Percentiles rank a stretch among this genome's conserved stretches.
Conservation (phyloP, 2,329 filamentous ascomycete genomes). For the Zymoseptoria ardabiliae region DNA sequence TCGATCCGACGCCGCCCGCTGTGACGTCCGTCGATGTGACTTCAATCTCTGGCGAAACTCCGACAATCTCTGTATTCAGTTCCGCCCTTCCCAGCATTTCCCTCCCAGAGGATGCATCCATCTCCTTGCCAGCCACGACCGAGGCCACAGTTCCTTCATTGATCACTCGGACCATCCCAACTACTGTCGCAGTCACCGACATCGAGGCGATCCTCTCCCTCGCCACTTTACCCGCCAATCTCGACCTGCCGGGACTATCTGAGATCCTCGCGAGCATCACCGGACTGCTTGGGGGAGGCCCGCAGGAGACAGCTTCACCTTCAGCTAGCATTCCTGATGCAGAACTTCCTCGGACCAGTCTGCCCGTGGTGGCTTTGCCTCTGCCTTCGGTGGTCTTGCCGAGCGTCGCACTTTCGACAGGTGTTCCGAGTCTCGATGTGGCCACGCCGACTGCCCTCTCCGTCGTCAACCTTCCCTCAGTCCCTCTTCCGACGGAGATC, state of each 20-base stretch:
- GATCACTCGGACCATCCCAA: neutral
- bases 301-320: neutral
- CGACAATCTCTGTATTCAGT: neutral
- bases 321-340: neutral
- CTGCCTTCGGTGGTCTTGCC: neutral
- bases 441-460: neutral
- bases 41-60: neutral
- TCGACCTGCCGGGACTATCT: neutral
- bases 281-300: neutral
- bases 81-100: neutral
- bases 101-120: neutral
- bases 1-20: neutral
- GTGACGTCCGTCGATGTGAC: neutral
- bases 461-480: neutral
- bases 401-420: neutral
- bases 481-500: neutral
- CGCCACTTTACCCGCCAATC: neutral
- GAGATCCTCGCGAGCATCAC: neutral
- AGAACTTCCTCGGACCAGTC: neutral
- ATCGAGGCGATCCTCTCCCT: constrained; percentile 1
- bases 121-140: neutral
- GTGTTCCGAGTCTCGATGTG: neutral
- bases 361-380: neutral
- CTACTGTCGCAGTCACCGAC: constrained; percentile 1
- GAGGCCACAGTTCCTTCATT: neutral